Percentiles rank a stretch among this genome's conserved stretches.
Evolutionary conservation across 2,329 filamentous ascomycete genomes (phyloP).

Genomic region (Fusarium torulosum): DNA sequence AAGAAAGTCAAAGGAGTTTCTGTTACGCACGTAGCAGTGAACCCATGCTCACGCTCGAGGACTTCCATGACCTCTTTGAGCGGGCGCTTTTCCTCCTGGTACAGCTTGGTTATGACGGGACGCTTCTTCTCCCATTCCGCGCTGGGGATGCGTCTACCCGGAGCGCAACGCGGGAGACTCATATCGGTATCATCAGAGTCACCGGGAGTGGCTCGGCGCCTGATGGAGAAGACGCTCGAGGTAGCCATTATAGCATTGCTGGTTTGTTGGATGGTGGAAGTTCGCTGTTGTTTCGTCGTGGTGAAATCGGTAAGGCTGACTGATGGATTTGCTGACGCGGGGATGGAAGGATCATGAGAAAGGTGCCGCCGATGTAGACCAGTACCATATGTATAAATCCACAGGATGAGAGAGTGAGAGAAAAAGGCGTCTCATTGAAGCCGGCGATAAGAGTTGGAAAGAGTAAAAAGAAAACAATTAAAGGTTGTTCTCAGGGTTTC

Average conservation of each 20-base stretch:
- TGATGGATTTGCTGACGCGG: slow-evolving; percentile 9
- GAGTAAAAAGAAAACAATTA: slow-evolving; percentile 7
- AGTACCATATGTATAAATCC: not conserved
- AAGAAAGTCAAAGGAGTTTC: not conserved
- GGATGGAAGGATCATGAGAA: not conserved
- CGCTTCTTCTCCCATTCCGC: slow-evolving; percentile 53
- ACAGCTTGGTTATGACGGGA: slow-evolving; percentile 54
- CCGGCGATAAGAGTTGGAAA: slow-evolving; percentile 2
- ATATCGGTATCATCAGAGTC: slow-evolving; percentile 50
- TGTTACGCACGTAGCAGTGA: slow-evolving; percentile 55
- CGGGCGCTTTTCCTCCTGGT: slow-evolving; percentile 57
- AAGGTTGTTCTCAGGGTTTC: slow-evolving; percentile 6
- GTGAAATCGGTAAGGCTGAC: not conserved
- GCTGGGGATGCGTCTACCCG: slow-evolving; percentile 52
- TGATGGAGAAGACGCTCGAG: slow-evolving; percentile 40
- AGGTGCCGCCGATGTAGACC: not conserved
- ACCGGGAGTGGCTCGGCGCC: slow-evolving; percentile 44
- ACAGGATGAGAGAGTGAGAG: not conserved
- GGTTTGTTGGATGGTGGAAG: not conserved
- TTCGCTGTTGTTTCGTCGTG: not conserved
- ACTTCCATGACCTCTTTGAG: slow-evolving; percentile 58
- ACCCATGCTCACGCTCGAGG: slow-evolving; percentile 55
- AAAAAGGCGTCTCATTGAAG: slow-evolving; percentile 21
- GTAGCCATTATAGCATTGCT: slow-evolving; percentile 41
- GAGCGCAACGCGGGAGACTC: slow-evolving; percentile 42